Conservation (phyloP, 306 rosid genomes). For the Canavalia gladiata region DNA sequence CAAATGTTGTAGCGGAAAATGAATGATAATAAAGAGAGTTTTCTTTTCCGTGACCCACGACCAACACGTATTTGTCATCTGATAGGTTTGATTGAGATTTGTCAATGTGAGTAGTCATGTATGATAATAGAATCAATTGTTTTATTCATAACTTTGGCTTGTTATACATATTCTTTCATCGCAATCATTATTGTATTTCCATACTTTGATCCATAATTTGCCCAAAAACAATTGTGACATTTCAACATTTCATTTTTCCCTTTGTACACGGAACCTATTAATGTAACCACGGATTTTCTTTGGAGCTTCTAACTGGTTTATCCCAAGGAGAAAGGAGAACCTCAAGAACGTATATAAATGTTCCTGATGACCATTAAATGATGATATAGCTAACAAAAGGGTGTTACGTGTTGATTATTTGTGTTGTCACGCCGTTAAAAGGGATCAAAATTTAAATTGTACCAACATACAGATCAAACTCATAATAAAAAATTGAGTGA, state of each 20-base stretch:
- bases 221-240: conserved; percentile 38
- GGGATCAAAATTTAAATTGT: no score
- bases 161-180: conserved; percentile 51
- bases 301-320: conserved; percentile 7
- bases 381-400: no score
- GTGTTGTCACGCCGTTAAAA: no score
- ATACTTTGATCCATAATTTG: conserved; percentile 43
- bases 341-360: background rate
- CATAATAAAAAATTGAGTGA: no score
- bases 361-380: no score
- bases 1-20: conserved; percentile 76
- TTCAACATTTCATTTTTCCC: conserved; percentile 28
- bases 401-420: no score
- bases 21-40: conserved; percentile 62
- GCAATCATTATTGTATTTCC: conserved; percentile 39
- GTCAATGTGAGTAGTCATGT: conserved; percentile 48
- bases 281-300: conserved; percentile 2
- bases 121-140: conserved; percentile 51
- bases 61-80: background rate
- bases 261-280: conserved; percentile 39
- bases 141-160: conserved; percentile 42
- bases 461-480: no score
- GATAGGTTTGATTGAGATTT: conserved; percentile 41
- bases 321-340: conserved; percentile 27
- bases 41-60: conserved; percentile 29